Evolutionary conservation across 805 yeast genomes (phyloP).

Genomic region (Pichia rugopelliculosa): DNA sequence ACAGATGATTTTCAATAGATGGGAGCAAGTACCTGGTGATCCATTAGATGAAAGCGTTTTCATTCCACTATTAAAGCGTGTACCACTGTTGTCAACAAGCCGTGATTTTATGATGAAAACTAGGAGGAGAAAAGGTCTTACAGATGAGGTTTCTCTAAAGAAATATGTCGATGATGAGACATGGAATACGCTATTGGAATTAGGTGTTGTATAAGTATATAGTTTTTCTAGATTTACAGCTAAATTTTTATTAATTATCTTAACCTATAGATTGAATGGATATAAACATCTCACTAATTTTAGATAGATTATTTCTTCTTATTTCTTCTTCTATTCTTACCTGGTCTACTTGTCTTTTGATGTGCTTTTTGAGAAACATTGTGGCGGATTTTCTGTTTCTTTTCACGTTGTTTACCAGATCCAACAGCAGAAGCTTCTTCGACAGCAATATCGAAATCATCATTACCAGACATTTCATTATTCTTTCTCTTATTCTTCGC

Average conservation of each 20-base stretch:
- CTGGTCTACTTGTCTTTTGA: slow-evolving; percentile 39
- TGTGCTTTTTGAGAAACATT: slow-evolving; percentile 37
- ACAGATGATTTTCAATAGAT: slow-evolving; percentile 54
- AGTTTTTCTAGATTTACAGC: not conserved
- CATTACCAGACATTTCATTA: slow-evolving; percentile 58
- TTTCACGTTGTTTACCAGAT: slow-evolving; percentile 33
- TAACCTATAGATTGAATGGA: not conserved
- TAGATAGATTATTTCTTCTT: slow-evolving; percentile 14
- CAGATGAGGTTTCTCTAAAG: slow-evolving; percentile 60
- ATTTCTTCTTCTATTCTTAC: slow-evolving; percentile 45
- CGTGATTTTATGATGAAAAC: slow-evolving; percentile 88
- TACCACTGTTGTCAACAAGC: slow-evolving; percentile 60
- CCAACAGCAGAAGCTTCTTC: slow-evolving; percentile 72
- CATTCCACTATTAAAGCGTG: slow-evolving; percentile 70
- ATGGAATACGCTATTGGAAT: slow-evolving; percentile 38
- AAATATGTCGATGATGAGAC: slow-evolving; percentile 62
- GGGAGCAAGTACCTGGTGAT: slow-evolving; percentile 86
- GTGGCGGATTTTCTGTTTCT: slow-evolving; percentile 48
- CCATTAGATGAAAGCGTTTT: slow-evolving; percentile 64
- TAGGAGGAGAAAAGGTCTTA: slow-evolving; percentile 77
- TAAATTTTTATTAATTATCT: not conserved
- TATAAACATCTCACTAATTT: not conserved
- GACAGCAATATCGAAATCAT: slow-evolving; percentile 82
- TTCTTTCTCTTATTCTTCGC: slow-evolving; percentile 81
- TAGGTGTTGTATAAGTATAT: slow-evolving; percentile 14